phyloP scores from a whole-genome alignment of 345 rosid genomes.

The Eucalyptus pauciflora region DNA sequence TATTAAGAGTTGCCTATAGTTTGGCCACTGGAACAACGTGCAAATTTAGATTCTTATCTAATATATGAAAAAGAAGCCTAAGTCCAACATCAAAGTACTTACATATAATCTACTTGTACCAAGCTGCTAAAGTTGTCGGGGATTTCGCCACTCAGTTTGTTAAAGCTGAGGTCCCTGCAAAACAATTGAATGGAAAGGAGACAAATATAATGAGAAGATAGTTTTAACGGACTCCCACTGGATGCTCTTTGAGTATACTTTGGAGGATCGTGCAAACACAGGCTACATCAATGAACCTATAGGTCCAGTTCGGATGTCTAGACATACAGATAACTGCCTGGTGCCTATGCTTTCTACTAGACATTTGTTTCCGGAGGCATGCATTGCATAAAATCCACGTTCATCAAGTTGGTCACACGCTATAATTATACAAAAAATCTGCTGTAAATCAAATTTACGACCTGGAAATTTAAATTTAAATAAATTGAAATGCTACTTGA shows the following conservation, averaged over 20 bases:
- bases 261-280: background rate
- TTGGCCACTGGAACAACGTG: background rate
- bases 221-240: background rate
- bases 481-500: too few relatives aligned
- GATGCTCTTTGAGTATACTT: background rate
- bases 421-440: too few relatives aligned
- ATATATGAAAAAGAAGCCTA: background rate
- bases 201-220: background rate
- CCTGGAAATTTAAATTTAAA: too few relatives aligned
- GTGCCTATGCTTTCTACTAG: background rate
- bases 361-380: background rate
- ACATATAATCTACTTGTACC: background rate
- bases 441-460: too few relatives aligned
- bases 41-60: background rate
- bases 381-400: background rate
- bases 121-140: background rate
- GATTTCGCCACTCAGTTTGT: conserved; percentile 19
- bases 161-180: conserved; percentile 36
- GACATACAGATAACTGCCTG: background rate
- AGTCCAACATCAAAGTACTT: background rate
- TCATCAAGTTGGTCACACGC: background rate
- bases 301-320: background rate
- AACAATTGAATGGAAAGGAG: background rate
- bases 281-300: background rate
- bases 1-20: background rate